phyloP scores from a whole-genome alignment of 352 stramenopile species.

The Phytophthora macrochlamydospora region DNA sequence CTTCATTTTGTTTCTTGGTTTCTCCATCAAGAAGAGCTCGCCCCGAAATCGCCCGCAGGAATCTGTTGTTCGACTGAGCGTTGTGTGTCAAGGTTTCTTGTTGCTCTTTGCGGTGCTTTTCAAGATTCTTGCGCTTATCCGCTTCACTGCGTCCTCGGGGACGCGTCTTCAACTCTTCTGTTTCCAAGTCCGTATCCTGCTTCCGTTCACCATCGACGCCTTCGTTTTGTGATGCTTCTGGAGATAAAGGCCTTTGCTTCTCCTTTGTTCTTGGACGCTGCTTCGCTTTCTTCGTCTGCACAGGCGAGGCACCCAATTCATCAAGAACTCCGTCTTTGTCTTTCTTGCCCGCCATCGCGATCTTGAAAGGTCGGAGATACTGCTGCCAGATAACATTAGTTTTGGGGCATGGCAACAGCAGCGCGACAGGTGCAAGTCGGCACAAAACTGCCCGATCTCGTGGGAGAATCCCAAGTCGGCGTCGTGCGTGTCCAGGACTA shows the following conservation, averaged over 20 bases:
- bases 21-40: not conserved
- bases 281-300: constrained; percentile 8
- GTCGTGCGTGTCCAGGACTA: constrained; percentile 77
- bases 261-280: constrained; percentile 5
- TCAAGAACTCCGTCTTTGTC: not conserved
- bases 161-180: constrained; percentile 5
- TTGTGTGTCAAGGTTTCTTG: constrained; percentile 23
- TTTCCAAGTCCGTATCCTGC: not conserved
- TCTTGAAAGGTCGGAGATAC: constrained; percentile 35
- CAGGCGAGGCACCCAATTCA: not conserved
- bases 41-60: constrained; percentile 45
- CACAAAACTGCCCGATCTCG: constrained; percentile 73
- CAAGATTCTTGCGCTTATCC: constrained; percentile 37
- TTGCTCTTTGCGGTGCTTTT: constrained; percentile 38
- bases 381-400: not conserved
- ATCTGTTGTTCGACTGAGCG: constrained; percentile 56
- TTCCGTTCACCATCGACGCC: constrained; percentile 6
- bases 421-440: constrained; percentile 65
- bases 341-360: constrained; percentile 7
- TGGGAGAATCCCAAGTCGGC: constrained; percentile 72
- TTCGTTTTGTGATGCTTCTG: not conserved
- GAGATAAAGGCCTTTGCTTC: constrained; percentile 9
- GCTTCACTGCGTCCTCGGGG: constrained; percentile 39
- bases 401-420: constrained; percentile 16
- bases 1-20: not conserved